A percentile compares a stretch with the other conserved stretches of the same genome.
These are phyloP conservation scores for Phyllosticta capitalensis DNA, from an alignment of 2,329 filamentous ascomycete genomes.

Conservation along the genomic window DNA sequence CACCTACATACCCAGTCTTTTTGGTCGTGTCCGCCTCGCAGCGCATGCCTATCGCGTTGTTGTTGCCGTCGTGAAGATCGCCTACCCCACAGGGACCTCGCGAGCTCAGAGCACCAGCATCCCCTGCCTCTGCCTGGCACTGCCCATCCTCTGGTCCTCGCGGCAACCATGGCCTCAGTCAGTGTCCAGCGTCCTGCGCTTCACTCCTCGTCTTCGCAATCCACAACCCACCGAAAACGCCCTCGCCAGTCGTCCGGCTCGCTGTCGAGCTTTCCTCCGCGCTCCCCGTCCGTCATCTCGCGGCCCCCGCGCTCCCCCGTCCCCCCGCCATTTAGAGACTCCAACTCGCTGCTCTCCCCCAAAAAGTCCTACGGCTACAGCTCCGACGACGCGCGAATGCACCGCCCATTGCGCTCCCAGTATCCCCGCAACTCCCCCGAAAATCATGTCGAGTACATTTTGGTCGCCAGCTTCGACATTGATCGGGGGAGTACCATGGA, in stretches of 20 bases:
- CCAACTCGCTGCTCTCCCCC: slow-evolving; percentile 23
- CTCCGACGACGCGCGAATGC: slow-evolving; percentile 13
- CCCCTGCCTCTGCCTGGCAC: slow-evolving; percentile 6
- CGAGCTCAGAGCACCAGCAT: not conserved
- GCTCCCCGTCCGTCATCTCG: slow-evolving; percentile 29
- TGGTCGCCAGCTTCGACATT: slow-evolving; percentile 95
- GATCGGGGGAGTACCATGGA: slow-evolving; percentile 96
- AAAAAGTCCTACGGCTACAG: slow-evolving; percentile 20
- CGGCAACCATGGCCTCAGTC: slow-evolving; percentile 20
- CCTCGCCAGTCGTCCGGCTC: slow-evolving; percentile 32
- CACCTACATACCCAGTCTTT: not conserved
- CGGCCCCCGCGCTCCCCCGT: slow-evolving; percentile 26
- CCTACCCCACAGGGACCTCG: not conserved
- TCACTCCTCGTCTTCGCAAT: not conserved
- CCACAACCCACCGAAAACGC: slow-evolving; percentile 11
- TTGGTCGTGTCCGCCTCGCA: not conserved
- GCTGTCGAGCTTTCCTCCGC: slow-evolving; percentile 32
- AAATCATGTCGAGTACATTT: slow-evolving; percentile 97
- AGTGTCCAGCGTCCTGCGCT: slow-evolving; percentile 18
- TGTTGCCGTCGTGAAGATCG: not conserved
- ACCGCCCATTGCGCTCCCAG: slow-evolving; percentile 34
- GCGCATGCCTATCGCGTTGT: not conserved
- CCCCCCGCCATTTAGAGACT: slow-evolving; percentile 16
- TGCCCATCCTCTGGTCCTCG: slow-evolving; percentile 9
- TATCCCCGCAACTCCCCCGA: slow-evolving; percentile 44